Base-by-base conservation (phyloP, 2,329 filamentous ascomycete species). In the Ophiocordyceps polyrhachis-furcata region DNA sequence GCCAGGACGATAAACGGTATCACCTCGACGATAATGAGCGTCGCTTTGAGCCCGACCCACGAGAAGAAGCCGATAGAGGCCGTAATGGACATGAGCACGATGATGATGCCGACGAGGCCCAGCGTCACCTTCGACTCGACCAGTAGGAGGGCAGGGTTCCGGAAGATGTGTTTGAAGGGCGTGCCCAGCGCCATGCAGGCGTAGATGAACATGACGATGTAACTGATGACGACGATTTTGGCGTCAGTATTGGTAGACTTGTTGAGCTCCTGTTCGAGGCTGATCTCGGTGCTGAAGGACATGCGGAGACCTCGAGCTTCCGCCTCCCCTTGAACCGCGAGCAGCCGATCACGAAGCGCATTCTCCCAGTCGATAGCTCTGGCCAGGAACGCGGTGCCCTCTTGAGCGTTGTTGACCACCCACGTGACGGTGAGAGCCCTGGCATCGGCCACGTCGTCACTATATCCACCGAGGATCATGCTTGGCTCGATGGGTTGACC, bases 181-280 rank as follows among this genome's bases (percentile, higher is more conserved):
- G 88, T 94, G 1, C 91, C 91, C 0, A 98, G 70, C 0, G 91
- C 88, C 44, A 98, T 65, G 6, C 89, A 96, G 4, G 88, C 91
- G 57, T 98, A 98, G 49, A 98, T 65, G 62, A 98, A 98, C 91
- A 98, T 98, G 66, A 95, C 85, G 50, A 96, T 73, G 64, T 98
- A 98, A 69, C 89, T 96, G 62, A 98, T 81, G 45, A 89, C 77
- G 21, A 98, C 79, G 55, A 98, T 98, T 61, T 89, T 95, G 41
- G 89, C 93, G 61, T 98, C 91, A 0, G 91, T 96, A 61, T 98
- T 98, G 43, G 87, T 95, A 35, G 87, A 93, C 64, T 96, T 94
- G 68, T 95, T 98, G 47, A 98, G 71, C 58, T 98, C 91, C 58
- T 95, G 75, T 59, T 96, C 89, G 49, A 98, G 67, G 60, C 88